Percentiles rank a stretch among this genome's conserved stretches.
Evolutionary conservation across 1,139 yeast genomes (phyloP).

Genomic region (Zygotorulaspora mrakii): DNA sequence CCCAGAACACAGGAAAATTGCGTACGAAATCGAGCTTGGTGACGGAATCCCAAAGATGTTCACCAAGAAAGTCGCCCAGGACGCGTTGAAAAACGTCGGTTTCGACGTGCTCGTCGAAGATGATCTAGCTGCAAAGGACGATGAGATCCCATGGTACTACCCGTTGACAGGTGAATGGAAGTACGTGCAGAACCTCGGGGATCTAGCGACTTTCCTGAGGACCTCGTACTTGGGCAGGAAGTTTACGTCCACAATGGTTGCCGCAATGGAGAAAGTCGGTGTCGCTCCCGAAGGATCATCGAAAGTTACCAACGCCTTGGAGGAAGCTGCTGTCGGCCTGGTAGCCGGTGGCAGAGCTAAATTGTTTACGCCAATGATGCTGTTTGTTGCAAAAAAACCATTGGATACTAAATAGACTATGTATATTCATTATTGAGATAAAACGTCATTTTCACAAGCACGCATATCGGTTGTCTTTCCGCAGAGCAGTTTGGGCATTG

Average conservation of each 20-base stretch:
- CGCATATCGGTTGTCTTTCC: too few species aligned
- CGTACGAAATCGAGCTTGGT: slow-evolving; percentile 96
- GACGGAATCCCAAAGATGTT: slow-evolving; percentile 99
- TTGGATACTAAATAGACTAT: slow-evolving; percentile 8
- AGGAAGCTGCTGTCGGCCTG: slow-evolving; percentile 93
- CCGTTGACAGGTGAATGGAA: slow-evolving; percentile 94
- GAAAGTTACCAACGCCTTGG: slow-evolving; percentile 87
- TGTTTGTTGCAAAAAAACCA: slow-evolving; percentile 83
- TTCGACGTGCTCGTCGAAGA: slow-evolving; percentile 70
- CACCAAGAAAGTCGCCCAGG: slow-evolving; percentile 74
- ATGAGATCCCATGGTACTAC: slow-evolving; percentile 95
- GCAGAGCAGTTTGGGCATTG: too few species aligned
- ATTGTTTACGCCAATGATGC: slow-evolving; percentile 95
- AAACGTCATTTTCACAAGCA: too few species aligned
- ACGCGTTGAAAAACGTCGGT: slow-evolving; percentile 84
- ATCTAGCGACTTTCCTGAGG: slow-evolving; percentile 81
- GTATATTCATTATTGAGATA: too few species aligned
- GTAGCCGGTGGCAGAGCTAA: slow-evolving; percentile 89
- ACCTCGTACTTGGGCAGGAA: slow-evolving; percentile 84
- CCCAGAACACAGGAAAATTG: slow-evolving; percentile 87
- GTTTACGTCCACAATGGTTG: slow-evolving; percentile 76
- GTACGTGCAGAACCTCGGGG: slow-evolving; percentile 74
- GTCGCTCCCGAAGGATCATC: slow-evolving; percentile 91
- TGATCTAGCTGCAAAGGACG: slow-evolving; percentile 81
- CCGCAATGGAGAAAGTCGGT: slow-evolving; percentile 75